These are phyloP conservation scores for Torulaspora quercuum DNA, from an alignment of 805 yeast genomes.

Conservation along the genomic window DNA sequence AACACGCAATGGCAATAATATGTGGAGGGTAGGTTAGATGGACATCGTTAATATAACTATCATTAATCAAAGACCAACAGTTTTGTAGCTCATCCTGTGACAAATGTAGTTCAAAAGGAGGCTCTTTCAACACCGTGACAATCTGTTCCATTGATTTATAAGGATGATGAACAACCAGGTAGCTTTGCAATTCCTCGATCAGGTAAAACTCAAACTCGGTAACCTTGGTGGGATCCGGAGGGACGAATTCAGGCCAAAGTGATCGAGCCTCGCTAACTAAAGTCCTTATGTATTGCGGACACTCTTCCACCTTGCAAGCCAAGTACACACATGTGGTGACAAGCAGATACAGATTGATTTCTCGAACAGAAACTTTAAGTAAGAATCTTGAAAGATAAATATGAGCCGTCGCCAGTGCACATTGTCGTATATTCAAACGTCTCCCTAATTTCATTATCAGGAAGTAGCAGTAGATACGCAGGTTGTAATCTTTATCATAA, in stretches of 20 bases:
- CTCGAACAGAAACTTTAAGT: constrained; percentile 67
- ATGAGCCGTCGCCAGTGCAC: constrained; percentile 86
- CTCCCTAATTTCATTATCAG: constrained; percentile 74
- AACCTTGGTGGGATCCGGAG: constrained; percentile 83
- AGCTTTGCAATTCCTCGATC: constrained; percentile 80
- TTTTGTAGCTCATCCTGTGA: constrained; percentile 72
- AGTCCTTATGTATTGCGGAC: constrained; percentile 88
- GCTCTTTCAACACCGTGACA: constrained; percentile 40
- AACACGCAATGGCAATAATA: constrained; percentile 72
- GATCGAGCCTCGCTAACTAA: constrained; percentile 80
- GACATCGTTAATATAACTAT: constrained; percentile 82
- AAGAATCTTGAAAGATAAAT: constrained; percentile 77
- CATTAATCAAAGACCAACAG: constrained; percentile 87
- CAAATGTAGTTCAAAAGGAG: constrained; percentile 34
- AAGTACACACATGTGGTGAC: constrained; percentile 83
- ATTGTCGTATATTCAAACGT: constrained; percentile 70
- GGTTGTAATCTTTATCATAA: constrained; percentile 50
- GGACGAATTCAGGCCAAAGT: constrained; percentile 92
- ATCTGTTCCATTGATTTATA: constrained; percentile 60
- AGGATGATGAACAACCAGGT: constrained; percentile 71
- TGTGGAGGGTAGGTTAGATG: constrained; percentile 86
- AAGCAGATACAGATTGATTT: constrained; percentile 74
- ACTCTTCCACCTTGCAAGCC: constrained; percentile 92
- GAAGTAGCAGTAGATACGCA: constrained; percentile 77
- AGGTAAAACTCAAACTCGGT: constrained; percentile 96